These are phyloP conservation scores for Akebia trifoliata DNA, from an alignment of 164 flowering plant species.

Conservation along the genomic window DNA sequence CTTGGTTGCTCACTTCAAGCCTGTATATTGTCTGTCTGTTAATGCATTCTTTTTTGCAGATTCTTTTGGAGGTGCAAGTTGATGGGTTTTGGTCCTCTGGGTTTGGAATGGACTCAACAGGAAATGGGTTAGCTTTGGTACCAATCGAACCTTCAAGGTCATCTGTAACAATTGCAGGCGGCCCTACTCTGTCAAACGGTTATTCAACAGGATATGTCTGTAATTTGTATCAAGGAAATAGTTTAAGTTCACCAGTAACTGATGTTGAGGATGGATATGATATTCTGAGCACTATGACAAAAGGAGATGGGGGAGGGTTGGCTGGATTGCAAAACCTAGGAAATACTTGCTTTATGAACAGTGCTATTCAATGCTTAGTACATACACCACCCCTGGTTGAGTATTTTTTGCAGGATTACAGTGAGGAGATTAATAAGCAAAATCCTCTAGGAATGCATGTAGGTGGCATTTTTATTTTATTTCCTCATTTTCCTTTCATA, in stretches of 20 bases:
- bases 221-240: slow-evolving; percentile 33
- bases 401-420: slow-evolving; percentile 80
- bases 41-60: slow-evolving; percentile 36
- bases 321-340: slow-evolving; percentile 95
- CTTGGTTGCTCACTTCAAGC: too few relatives aligned
- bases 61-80: slow-evolving; percentile 67
- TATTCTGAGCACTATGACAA: slow-evolving; percentile 21
- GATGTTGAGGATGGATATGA: slow-evolving; percentile 46
- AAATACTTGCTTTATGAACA: slow-evolving; percentile 99
- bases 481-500: not conserved
- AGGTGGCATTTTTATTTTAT: slow-evolving; percentile 21
- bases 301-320: slow-evolving; percentile 68
- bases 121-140: slow-evolving; percentile 75
- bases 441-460: slow-evolving; percentile 96
- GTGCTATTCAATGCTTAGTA: slow-evolving; percentile 89
- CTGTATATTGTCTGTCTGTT: slow-evolving; percentile 3
- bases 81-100: slow-evolving; percentile 41
- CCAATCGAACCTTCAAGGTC: slow-evolving; percentile 75
- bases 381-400: slow-evolving; percentile 84
- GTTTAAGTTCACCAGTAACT: slow-evolving; percentile 28
- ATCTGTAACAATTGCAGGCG: slow-evolving; percentile 67
- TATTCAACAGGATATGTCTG: slow-evolving; percentile 41
- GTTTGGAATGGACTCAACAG: slow-evolving; percentile 52
- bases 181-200: slow-evolving; percentile 68
- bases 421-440: slow-evolving; percentile 70